Conservation (phyloP, 495 filamentous ascomycete species). For the Hypoxylon perforatum region DNA sequence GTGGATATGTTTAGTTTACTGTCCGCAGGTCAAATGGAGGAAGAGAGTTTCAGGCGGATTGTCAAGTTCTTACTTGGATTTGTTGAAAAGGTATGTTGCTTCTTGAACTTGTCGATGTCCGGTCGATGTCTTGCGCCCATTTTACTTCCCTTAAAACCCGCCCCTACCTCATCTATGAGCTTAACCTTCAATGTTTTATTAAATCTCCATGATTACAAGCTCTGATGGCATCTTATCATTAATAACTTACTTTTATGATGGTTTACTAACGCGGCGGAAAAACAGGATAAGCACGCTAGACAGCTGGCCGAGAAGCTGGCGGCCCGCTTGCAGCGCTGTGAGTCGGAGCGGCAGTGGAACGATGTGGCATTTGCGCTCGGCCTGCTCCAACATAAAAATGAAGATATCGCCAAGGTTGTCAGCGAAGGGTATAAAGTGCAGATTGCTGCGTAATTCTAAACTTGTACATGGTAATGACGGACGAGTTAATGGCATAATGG, state of each 20-base stretch:
- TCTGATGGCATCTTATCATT: not conserved
- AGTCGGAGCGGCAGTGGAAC: slow-evolving; percentile 95
- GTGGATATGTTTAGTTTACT: slow-evolving; percentile 98
- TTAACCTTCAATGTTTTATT: not conserved
- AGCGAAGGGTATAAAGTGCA: slow-evolving; percentile 86
- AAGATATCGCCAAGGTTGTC: slow-evolving; percentile 90
- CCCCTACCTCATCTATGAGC: too few species aligned
- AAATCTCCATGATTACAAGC: not conserved
- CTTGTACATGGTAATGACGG: not conserved
- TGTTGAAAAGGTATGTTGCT: slow-evolving; percentile 85
- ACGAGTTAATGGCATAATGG: too few species aligned
- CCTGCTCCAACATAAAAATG: slow-evolving; percentile 94
- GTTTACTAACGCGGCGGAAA: slow-evolving; percentile 21
- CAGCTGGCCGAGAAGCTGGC: slow-evolving; percentile 95
- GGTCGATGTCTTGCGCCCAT: too few species aligned
- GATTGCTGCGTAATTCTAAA: slow-evolving; percentile 61
- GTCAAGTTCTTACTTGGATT: slow-evolving; percentile 94
- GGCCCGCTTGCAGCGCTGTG: slow-evolving; percentile 84
- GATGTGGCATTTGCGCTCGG: slow-evolving; percentile 93
- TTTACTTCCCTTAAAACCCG: not conserved
- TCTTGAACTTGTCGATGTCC: not conserved
- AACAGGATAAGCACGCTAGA: slow-evolving; percentile 95
- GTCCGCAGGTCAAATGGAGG: slow-evolving; percentile 84
- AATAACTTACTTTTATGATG: not conserved
- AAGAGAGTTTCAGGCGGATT: slow-evolving; percentile 84